Percentiles rank a stretch among this genome's conserved stretches.
These are phyloP conservation scores for Pseudonectria buxi DNA, from an alignment of 2,329 filamentous ascomycete species.

Conservation along the genomic window DNA sequence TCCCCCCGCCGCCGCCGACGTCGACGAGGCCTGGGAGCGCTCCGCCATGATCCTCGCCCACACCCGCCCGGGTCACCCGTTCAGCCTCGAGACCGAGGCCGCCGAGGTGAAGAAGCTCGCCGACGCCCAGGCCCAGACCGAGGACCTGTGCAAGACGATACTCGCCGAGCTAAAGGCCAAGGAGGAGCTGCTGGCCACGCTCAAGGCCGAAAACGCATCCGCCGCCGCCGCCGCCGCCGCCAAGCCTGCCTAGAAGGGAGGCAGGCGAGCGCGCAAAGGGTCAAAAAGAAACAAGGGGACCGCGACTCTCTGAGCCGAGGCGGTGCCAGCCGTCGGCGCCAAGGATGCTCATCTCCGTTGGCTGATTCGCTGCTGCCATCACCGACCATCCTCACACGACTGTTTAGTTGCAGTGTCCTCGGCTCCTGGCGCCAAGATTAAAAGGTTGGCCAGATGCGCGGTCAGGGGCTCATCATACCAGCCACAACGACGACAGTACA, in stretches of 20 bases:
- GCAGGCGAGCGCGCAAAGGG: conserved; percentile 2
- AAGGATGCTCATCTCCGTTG: too few species aligned
- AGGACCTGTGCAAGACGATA: conserved; percentile 52
- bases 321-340: too few species aligned
- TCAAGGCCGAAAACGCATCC: conserved; percentile 54
- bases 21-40: conserved; percentile 53
- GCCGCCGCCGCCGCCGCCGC: conserved; percentile 37
- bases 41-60: conserved; percentile 69
- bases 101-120: conserved; percentile 53
- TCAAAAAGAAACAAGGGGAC: background rate
- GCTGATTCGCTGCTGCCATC: too few species aligned
- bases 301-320: too few species aligned
- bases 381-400: too few species aligned
- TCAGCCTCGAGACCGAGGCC: conserved; percentile 64
- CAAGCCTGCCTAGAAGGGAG: conserved; percentile 23
- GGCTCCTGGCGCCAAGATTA: too few species aligned
- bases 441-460: too few species aligned
- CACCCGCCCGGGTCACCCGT: conserved; percentile 62
- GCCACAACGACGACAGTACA: too few species aligned
- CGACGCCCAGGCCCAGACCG: conserved; percentile 58
- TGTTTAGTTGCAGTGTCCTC: too few species aligned
- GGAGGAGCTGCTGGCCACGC: conserved; percentile 52
- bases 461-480: too few species aligned
- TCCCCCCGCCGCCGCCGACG: conserved; percentile 26
- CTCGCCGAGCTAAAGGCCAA: conserved; percentile 57